These are phyloP conservation scores for Aegilops longissima DNA, from an alignment of 176 grass and related monocot species.

Conservation along the genomic window DNA sequence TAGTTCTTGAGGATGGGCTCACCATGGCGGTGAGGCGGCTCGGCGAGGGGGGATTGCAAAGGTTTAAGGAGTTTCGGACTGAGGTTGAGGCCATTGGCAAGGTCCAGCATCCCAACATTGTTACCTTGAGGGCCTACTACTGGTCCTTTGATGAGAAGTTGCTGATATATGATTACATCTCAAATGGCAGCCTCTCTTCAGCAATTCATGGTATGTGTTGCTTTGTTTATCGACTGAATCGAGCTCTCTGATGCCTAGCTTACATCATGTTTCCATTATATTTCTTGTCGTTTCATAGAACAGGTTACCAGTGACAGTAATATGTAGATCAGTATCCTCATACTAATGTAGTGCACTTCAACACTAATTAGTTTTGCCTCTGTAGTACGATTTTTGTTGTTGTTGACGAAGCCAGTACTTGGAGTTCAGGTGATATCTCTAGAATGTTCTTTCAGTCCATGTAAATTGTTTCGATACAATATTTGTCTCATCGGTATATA, in stretches of 20 bases:
- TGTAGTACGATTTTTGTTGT: background rate
- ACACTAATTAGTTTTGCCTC: background rate
- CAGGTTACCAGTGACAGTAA: background rate
- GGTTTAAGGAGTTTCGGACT: constrained; percentile 87
- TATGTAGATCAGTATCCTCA: background rate
- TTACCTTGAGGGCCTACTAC: constrained; percentile 88
- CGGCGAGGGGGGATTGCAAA: constrained; percentile 79
- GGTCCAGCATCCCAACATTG: constrained; percentile 88
- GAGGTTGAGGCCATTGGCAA: constrained; percentile 93
- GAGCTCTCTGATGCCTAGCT: background rate
- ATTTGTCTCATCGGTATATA: background rate
- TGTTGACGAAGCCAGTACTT: background rate
- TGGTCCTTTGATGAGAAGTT: constrained; percentile 98
- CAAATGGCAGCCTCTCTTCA: constrained; percentile 78
- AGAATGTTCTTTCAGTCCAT: background rate
- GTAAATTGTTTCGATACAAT: background rate
- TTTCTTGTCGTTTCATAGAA: background rate
- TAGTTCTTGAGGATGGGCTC: constrained; percentile 66
- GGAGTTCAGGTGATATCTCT: constrained; percentile 1
- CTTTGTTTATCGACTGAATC: background rate
- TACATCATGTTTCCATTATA: background rate
- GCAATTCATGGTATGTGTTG: constrained; percentile 75
- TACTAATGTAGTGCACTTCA: constrained; percentile 9
- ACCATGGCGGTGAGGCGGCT: constrained; percentile 79
- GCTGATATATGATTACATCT: constrained; percentile 90